Evolutionary conservation across 805 yeast species (phyloP).

Genomic region (Wickerhamomyces tratensis): DNA sequence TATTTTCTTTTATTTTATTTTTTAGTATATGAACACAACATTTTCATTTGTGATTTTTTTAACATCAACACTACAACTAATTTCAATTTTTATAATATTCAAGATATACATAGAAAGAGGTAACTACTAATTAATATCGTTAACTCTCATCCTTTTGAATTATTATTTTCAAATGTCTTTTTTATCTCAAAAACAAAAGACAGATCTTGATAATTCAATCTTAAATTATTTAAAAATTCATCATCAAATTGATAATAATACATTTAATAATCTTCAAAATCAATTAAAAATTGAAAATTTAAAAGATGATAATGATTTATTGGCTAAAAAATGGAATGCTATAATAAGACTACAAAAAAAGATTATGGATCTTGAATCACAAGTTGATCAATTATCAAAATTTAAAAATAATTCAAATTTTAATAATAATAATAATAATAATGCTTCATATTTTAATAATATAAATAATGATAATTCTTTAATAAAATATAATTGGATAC

Average conservation of each 20-base stretch:
- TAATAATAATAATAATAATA: conserved; percentile 6
- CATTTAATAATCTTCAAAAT: conserved; percentile 10
- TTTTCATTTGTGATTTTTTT: no score
- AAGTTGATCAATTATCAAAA: conserved; percentile 38
- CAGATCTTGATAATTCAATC: conserved; percentile 37
- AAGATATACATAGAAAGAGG: no score
- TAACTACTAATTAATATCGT: no score
- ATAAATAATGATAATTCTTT: conserved; percentile 5
- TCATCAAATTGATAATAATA: conserved; percentile 15
- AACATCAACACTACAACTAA: no score
- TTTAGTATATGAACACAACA: no score
- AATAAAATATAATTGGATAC: conserved; percentile 15
- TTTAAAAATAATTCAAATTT: conserved; percentile 22
- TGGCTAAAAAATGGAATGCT: conserved; percentile 83
- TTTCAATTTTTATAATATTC: no score
- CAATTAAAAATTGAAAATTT: conserved; percentile 12
- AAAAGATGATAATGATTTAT: conserved; percentile 20
- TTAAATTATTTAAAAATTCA: conserved; percentile 31
- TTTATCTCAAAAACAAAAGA: conserved; percentile 32
- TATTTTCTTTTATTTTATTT: no score
- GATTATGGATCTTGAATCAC: conserved; percentile 61
- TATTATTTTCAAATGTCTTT: conserved; percentile 12
- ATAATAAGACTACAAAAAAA: conserved; percentile 71
- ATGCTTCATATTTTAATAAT: conserved; percentile 21
- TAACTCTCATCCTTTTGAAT: no score